phyloP scores from a whole-genome alignment of 164 flowering plant species.

The Paratinospora sagittata region DNA sequence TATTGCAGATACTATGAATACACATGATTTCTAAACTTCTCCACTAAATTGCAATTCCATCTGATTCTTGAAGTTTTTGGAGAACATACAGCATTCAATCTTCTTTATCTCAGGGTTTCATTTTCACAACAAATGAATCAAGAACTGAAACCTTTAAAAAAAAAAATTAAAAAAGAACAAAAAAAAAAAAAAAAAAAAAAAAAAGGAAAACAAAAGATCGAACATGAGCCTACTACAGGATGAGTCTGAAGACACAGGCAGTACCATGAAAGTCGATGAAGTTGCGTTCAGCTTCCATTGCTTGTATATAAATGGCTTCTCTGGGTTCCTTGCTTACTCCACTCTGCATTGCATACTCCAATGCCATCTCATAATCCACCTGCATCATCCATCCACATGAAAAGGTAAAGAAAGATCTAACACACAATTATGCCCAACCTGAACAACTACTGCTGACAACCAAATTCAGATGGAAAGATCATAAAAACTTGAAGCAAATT shows the following conservation, averaged over 20 bases:
- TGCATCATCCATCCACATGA: constrained; percentile 21
- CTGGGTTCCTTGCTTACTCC: constrained; percentile 78
- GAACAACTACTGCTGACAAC: background rate
- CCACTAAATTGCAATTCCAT: no score
- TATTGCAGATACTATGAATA: no score
- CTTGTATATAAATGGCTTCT: constrained; percentile 54
- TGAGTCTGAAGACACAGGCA: constrained; percentile 56
- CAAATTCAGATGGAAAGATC: background rate
- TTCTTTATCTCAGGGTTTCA: no score
- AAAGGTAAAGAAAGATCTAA: background rate
- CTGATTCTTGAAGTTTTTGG: no score
- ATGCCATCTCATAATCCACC: constrained; percentile 86
- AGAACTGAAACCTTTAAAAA: background rate
- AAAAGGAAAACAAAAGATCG: background rate
- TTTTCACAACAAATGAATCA: no score
- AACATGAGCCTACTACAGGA: constrained; percentile 27
- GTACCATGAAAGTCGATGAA: constrained; percentile 58
- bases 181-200: no score
- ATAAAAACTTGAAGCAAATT: background rate
- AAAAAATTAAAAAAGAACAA: no score
- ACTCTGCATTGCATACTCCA: constrained; percentile 75
- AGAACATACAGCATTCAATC: no score
- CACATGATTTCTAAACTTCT: no score
- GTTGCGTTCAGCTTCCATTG: constrained; percentile 35
- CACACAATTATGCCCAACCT: background rate